Evolutionary conservation across 2,329 filamentous ascomycete genomes (phyloP).

Genomic region (Fusarium euwallaceae): DNA sequence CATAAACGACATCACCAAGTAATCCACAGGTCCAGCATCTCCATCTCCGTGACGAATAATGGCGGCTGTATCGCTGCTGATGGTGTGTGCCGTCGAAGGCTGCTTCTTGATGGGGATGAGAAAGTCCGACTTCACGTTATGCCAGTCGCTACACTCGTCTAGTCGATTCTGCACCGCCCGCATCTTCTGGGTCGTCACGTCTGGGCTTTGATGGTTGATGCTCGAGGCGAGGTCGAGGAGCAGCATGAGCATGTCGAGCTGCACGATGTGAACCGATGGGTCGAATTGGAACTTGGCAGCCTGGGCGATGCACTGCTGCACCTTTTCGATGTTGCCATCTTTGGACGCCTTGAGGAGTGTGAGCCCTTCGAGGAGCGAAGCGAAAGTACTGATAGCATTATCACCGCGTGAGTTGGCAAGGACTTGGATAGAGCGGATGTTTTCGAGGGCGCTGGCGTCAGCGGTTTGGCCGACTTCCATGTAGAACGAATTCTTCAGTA

Average conservation of each 20-base stretch:
- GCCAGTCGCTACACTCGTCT: constrained; percentile 68
- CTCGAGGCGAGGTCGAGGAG: constrained; percentile 79
- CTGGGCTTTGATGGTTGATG: constrained; percentile 72
- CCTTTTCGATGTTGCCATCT: constrained; percentile 75
- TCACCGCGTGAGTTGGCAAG: constrained; percentile 73
- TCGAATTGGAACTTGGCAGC: constrained; percentile 79
- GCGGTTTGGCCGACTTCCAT: constrained; percentile 71
- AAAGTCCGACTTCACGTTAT: constrained; percentile 62
- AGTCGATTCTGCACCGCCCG: constrained; percentile 71
- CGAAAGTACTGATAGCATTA: constrained; percentile 73
- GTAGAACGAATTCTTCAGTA: constrained; percentile 78
- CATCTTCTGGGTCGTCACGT: constrained; percentile 71
- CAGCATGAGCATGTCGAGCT: constrained; percentile 75
- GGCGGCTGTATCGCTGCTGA: constrained; percentile 69
- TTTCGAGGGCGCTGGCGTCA: constrained; percentile 75
- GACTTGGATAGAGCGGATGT: constrained; percentile 72
- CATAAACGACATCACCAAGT: constrained; percentile 71
- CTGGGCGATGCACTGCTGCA: constrained; percentile 80
- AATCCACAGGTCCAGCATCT: constrained; percentile 60
- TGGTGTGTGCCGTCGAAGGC: constrained; percentile 60
- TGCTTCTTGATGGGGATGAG: constrained; percentile 69
- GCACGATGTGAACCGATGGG: constrained; percentile 70
- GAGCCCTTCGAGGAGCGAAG: constrained; percentile 77
- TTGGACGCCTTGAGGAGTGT: constrained; percentile 75
- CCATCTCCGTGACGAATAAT: constrained; percentile 64